Percentiles rank a stretch among this genome's conserved stretches.
phyloP scores from a whole-genome alignment of 164 flowering plant species.

The Vitis rupestris region DNA sequence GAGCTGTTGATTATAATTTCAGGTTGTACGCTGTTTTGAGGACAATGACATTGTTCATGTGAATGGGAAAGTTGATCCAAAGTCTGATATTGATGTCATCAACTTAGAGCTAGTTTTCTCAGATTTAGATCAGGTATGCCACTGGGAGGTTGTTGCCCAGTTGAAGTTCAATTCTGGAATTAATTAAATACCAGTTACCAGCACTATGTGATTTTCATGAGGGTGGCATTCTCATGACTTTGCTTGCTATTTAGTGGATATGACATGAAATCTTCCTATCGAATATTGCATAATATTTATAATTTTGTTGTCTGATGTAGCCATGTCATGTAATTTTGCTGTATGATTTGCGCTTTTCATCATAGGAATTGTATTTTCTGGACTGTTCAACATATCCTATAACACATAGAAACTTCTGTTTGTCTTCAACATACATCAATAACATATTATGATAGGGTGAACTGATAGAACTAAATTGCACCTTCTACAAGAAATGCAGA shows the following conservation, averaged over 20 bases:
- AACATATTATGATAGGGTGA: conserved; percentile 16
- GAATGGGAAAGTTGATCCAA: conserved; percentile 92
- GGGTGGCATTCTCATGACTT: no score
- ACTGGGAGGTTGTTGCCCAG: conserved; percentile 4
- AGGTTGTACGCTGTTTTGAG: conserved; percentile 99
- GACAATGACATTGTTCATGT: conserved; percentile 97
- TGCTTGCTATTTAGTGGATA: no score
- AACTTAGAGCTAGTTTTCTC: conserved; percentile 90
- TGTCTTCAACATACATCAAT: not conserved
- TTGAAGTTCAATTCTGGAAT: not conserved
- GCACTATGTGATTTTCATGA: not conserved
- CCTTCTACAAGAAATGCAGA: conserved; percentile 65
- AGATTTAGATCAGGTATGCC: conserved; percentile 91
- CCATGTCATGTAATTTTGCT: no score
- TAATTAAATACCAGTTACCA: not conserved
- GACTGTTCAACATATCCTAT: not conserved
- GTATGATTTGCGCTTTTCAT: not conserved
- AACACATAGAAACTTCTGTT: not conserved
- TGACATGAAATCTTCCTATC: no score
- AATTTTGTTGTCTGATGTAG: no score
- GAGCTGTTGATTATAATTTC: conserved; percentile 4
- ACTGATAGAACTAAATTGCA: conserved; percentile 36
- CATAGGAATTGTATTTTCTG: not conserved
- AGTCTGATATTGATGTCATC: conserved; percentile 92
- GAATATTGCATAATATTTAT: no score